phyloP scores from a whole-genome alignment of 371 early-diverging fungal genomes.

The Haplosporangium sp. region DNA sequence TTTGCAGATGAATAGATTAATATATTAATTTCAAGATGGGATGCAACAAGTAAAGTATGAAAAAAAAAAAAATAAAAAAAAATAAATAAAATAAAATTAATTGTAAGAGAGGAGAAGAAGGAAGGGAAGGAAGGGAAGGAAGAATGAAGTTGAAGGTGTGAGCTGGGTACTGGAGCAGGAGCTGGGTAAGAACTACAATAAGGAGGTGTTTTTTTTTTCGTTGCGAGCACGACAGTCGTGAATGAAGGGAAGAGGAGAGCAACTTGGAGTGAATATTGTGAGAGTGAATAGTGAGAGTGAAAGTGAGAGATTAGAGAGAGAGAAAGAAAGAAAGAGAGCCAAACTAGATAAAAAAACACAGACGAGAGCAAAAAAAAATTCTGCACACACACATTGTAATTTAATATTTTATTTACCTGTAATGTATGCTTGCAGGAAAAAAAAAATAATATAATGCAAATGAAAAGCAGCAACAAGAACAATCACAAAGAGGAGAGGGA shows the following conservation, averaged over 20 bases:
- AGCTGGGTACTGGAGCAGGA: neutral
- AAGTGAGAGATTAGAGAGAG: conserved; percentile 2
- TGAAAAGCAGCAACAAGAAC: neutral
- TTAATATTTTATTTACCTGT: no score
- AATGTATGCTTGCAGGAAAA: neutral
- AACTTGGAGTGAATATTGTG: neutral
- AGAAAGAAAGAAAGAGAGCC: conserved; percentile 6
- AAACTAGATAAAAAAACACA: neutral
- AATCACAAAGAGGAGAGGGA: neutral
- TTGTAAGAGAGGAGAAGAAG: neutral
- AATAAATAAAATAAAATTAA: no score
- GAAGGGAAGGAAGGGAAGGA: neutral
- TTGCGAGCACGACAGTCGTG: neutral
- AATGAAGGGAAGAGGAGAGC: neutral
- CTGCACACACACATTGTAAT: neutral
- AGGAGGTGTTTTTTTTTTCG: neutral
- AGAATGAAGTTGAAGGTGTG: neutral
- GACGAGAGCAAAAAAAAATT: conserved; percentile 1
- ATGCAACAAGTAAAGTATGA: neutral
- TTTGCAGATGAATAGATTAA: neutral
- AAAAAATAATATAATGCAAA: neutral
- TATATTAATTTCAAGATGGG: neutral
- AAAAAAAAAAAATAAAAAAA: neutral
- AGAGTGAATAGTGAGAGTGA: conserved; percentile 3
- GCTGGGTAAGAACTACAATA: neutral